Percentiles rank a stretch among this genome's conserved stretches.
phyloP scores from a whole-genome alignment of 441 rosid species.

The Mallotus repandus region DNA sequence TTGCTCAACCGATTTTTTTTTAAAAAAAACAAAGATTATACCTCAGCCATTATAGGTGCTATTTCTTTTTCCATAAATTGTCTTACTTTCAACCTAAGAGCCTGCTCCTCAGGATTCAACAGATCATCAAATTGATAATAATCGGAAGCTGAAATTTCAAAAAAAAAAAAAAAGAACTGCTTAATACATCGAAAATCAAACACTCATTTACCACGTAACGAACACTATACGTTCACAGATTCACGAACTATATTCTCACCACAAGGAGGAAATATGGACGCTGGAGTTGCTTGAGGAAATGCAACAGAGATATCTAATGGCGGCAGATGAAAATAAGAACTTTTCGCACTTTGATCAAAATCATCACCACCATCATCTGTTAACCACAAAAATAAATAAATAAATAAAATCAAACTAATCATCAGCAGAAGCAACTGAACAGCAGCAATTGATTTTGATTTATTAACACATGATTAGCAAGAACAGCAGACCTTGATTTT shows the following conservation, averaged over 20 bases:
- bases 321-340: constrained; percentile 71
- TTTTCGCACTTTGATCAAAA: constrained; percentile 36
- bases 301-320: constrained; percentile 75
- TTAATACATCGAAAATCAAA: too few species aligned
- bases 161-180: background rate
- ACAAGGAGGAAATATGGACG: constrained; percentile 73
- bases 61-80: constrained; percentile 86
- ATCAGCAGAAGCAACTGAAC: too few species aligned
- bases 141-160: constrained; percentile 62
- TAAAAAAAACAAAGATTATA: constrained; percentile 23
- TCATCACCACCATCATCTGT: constrained; percentile 33
- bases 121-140: constrained; percentile 74
- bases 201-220: background rate
- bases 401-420: background rate
- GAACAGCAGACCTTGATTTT: background rate
- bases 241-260: constrained; percentile 37
- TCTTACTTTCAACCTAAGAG: constrained; percentile 58
- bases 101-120: constrained; percentile 77
- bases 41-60: constrained; percentile 87
- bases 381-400: background rate
- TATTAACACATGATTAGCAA: background rate
- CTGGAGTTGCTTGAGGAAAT: constrained; percentile 95
- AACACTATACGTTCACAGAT: background rate
- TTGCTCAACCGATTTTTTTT: too few species aligned
- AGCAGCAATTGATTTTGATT: too few species aligned